Percentiles rank a stretch among this genome's conserved stretches.
These are phyloP conservation scores for Arctium lappa DNA, from an alignment of 129 eudicot genomes.

Conservation along the genomic window DNA sequence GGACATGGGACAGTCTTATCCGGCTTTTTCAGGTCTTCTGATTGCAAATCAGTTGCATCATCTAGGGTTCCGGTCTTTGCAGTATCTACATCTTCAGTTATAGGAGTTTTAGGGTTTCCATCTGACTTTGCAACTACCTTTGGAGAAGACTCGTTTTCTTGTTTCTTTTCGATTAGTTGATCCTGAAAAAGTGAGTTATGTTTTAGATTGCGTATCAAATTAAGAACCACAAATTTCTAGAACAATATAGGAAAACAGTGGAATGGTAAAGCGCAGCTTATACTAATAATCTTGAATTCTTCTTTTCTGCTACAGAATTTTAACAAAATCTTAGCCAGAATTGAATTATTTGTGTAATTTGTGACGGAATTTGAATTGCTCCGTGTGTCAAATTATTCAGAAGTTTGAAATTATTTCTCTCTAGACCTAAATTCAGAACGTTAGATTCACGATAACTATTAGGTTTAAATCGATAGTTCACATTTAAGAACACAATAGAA, in stretches of 20 bases:
- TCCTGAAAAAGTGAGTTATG: slow-evolving; percentile 29
- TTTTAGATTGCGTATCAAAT: neutral
- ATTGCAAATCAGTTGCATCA: slow-evolving; percentile 23
- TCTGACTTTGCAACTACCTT: slow-evolving; percentile 19
- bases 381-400: too few relatives aligned
- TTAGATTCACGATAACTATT: neutral
- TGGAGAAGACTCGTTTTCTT: slow-evolving; percentile 12
- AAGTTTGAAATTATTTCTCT: neutral
- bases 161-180: slow-evolving; percentile 11
- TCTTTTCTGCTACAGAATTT: neutral
- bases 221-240: neutral
- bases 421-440: neutral
- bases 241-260: neutral
- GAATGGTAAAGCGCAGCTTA: neutral
- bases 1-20: slow-evolving; percentile 83
- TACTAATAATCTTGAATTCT: neutral
- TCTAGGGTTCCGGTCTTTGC: slow-evolving; percentile 22
- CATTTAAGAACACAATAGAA: neutral
- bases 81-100: slow-evolving; percentile 22
- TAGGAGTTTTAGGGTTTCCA: slow-evolving; percentile 31
- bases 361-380: too few relatives aligned
- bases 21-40: slow-evolving; percentile 55
- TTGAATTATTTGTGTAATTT: neutral
- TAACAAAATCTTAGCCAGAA: neutral
- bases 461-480: slow-evolving; percentile 7